Evolutionary conservation across 345 rosid genomes (phyloP).

Genomic region (Cochlearia excelsa): DNA sequence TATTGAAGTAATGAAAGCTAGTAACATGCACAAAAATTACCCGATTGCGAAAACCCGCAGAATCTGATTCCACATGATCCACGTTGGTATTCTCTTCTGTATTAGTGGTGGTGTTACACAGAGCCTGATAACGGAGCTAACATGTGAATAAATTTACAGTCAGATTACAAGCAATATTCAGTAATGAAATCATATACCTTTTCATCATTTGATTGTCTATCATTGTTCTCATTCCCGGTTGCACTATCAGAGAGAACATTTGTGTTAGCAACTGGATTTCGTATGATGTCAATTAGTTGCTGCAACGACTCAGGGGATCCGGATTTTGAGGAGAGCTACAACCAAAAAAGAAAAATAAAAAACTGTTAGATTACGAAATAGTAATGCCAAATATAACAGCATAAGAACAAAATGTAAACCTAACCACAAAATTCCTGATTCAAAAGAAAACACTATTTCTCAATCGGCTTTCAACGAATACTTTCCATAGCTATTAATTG

Average conservation of each 20-base stretch:
- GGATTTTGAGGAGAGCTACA: constrained; percentile 80
- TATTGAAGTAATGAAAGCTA: constrained; percentile 9
- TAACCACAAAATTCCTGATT: not conserved
- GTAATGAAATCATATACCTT: constrained; percentile 47
- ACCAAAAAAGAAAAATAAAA: constrained; percentile 3
- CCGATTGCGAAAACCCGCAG: constrained; percentile 75
- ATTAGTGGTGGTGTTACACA: constrained; percentile 36
- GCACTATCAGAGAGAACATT: constrained; percentile 43
- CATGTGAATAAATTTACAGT: constrained; percentile 20
- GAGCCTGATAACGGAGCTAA: constrained; percentile 44
- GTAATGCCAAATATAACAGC: constrained; percentile 6
- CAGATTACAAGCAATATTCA: constrained; percentile 12
- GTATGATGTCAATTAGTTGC: constrained; percentile 73
- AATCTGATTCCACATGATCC: constrained; percentile 69
- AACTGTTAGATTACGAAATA: constrained; percentile 1
- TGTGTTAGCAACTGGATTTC: constrained; percentile 58
- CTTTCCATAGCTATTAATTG: not conserved
- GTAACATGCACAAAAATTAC: constrained; percentile 38
- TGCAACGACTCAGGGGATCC: constrained; percentile 79
- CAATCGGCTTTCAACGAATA: constrained; percentile 5
- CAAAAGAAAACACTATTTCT: not conserved
- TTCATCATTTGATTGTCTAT: constrained; percentile 60
- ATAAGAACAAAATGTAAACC: constrained; percentile 1
- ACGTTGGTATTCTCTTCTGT: constrained; percentile 53
- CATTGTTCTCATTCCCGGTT: constrained; percentile 65